A percentile compares a stretch with the other conserved stretches of the same genome.
These are phyloP conservation scores for Aechmea fasciata DNA, from an alignment of 176 grass and related monocot species.

Conservation along the genomic window DNA sequence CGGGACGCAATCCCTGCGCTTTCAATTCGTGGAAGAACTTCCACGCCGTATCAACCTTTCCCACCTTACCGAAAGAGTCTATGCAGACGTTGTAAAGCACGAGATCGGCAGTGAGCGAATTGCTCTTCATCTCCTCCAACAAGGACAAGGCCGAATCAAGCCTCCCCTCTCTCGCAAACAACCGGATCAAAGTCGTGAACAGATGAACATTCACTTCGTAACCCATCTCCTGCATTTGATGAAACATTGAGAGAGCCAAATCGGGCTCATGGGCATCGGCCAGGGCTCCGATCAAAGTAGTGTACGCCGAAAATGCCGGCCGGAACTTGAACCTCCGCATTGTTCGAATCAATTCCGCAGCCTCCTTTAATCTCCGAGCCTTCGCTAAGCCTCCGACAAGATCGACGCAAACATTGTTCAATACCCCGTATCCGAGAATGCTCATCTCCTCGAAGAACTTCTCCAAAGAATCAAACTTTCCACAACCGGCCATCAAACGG, in stretches of 20 bases:
- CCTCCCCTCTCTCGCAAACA: slow-evolving; percentile 50
- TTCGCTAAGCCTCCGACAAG: slow-evolving; percentile 43
- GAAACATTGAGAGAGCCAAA: slow-evolving; percentile 56
- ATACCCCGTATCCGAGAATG: slow-evolving; percentile 49
- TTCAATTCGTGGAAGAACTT: slow-evolving; percentile 90
- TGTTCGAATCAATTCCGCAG: slow-evolving; percentile 25
- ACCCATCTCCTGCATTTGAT: slow-evolving; percentile 85
- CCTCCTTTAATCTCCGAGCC: slow-evolving; percentile 42
- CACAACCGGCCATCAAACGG: slow-evolving; percentile 32
- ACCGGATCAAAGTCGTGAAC: slow-evolving; percentile 66
- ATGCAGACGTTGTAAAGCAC: slow-evolving; percentile 86
- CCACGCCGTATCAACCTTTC: slow-evolving; percentile 86
- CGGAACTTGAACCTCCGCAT: slow-evolving; percentile 74
- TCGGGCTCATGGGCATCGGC: slow-evolving; percentile 44
- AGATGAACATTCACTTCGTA: slow-evolving; percentile 72
- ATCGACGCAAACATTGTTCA: slow-evolving; percentile 39
- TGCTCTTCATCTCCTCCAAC: slow-evolving; percentile 73
- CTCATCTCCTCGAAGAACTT: slow-evolving; percentile 72
- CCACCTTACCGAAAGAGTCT: slow-evolving; percentile 82
- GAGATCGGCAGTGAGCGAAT: slow-evolving; percentile 61
- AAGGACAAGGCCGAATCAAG: slow-evolving; percentile 39
- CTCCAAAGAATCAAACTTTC: slow-evolving; percentile 44
- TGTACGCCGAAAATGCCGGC: slow-evolving; percentile 78
- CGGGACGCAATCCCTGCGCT: slow-evolving; percentile 53
- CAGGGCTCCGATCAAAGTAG: slow-evolving; percentile 57